A percentile compares a stretch with the other conserved stretches of the same genome.
Evolutionary conservation across 2,329 filamentous ascomycete species (phyloP).

Genomic region (Aspergillus pseudoglaucus): DNA sequence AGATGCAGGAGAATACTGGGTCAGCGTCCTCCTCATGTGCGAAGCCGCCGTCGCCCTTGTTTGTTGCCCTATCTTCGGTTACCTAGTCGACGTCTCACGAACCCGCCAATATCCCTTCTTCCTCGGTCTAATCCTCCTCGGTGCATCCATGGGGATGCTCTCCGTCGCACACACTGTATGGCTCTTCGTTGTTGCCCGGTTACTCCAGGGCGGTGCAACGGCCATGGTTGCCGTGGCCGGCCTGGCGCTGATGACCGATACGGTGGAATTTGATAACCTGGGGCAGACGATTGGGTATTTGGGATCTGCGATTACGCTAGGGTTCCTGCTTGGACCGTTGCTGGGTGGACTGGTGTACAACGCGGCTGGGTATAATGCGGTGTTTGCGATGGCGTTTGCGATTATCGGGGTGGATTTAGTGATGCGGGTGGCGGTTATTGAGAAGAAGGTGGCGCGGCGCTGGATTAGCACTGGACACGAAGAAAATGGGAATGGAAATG

Average conservation of each 20-base stretch:
- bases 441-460: slow-evolving; percentile 51
- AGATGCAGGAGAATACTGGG: slow-evolving; percentile 22
- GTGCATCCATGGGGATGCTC: slow-evolving; percentile 51
- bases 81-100: slow-evolving; percentile 20
- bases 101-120: slow-evolving; percentile 54
- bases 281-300: slow-evolving; percentile 57
- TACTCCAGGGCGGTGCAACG: slow-evolving; percentile 53
- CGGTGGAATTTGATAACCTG: slow-evolving; percentile 50
- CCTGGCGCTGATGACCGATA: slow-evolving; percentile 53
- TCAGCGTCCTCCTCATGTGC: slow-evolving; percentile 23
- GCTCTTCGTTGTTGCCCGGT: slow-evolving; percentile 46
- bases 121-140: slow-evolving; percentile 46
- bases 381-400: slow-evolving; percentile 52
- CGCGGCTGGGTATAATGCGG: slow-evolving; percentile 51
- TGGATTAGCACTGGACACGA: slow-evolving; percentile 10
- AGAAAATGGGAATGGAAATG: slow-evolving; percentile 13
- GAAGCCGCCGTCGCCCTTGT: slow-evolving; percentile 22
- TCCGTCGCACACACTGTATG: slow-evolving; percentile 45
- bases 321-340: slow-evolving; percentile 51
- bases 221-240: slow-evolving; percentile 57
- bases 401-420: slow-evolving; percentile 53
- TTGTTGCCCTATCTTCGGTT: slow-evolving; percentile 23
- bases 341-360: slow-evolving; percentile 56
- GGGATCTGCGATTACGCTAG: slow-evolving; percentile 51
- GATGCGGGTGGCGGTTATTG: slow-evolving; percentile 56